Base-by-base conservation (phyloP, 306 rosid genomes). In the Pterocarpus santalinus region DNA sequence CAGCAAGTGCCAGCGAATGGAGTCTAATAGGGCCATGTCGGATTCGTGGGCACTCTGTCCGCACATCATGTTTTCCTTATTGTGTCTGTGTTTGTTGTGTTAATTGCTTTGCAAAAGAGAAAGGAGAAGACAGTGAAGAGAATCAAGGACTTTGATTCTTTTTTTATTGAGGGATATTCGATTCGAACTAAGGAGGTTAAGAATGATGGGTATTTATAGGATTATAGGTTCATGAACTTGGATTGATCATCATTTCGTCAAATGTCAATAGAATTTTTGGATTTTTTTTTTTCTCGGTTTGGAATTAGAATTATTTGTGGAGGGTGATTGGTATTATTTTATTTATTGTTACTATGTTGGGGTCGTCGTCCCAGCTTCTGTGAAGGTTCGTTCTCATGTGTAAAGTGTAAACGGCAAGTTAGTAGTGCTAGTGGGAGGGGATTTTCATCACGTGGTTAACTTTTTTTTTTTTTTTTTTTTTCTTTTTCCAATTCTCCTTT, bases 1-100 rank as follows among this genome's bases (percentile, higher is more conserved):
- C 0, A 95, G 77, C 6, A 95, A 80, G 85, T 95, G 97, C 13
- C 85, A 90, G 39, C 96, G 90, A 81, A 95, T 89, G 8, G 94
- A 82, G 1, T 89, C 97, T 5, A 92, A 78, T 5, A 85, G 61
- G 0, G 90, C 85, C 0, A 81, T 55, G 55, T 92, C 97, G 5
- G 97, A 69, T 14, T 90, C 92, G 12, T 41, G 46, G 32, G 33
- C 13, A 34, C 43, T 68, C 15, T 87, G 71, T 16, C 64, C 88
- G 65, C 44, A 73, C 92, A 90, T 89, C 15, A 47, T 47, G 49
- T 43, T 8, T 43, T 43, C 49, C 49, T 8, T 43, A 8, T 34
- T 30, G 10, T 2, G 12, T 4, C 76, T 44, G 16, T n/a, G 6
- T 6, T 76, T 14, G 13, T 5, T n/a, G 39, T 22, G 28, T 22